Percentiles rank a stretch among this genome's conserved stretches.
These are phyloP conservation scores for Sugiyamaella castrensis DNA, from an alignment of 1,139 yeast genomes.

Conservation along the genomic window DNA sequence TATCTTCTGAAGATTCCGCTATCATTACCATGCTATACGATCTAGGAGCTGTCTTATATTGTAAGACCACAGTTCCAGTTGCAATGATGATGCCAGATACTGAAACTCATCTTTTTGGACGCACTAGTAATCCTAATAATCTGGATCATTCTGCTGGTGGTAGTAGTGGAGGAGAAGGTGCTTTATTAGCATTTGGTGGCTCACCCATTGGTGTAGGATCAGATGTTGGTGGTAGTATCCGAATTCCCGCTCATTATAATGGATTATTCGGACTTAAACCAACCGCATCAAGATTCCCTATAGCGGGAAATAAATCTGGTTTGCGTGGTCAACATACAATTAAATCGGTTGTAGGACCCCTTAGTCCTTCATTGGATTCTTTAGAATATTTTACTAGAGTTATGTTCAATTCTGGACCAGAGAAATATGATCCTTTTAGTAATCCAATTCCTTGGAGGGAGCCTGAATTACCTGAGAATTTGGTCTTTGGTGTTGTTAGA, in stretches of 20 bases:
- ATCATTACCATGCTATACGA: conserved; percentile 43
- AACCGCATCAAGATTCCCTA: conserved; percentile 48
- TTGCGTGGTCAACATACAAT: conserved; percentile 46
- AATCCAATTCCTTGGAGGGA: conserved; percentile 49
- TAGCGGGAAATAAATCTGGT: conserved; percentile 34
- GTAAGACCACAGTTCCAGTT: conserved; percentile 58
- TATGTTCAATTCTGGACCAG: conserved; percentile 53
- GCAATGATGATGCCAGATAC: conserved; percentile 59
- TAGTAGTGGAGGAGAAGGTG: conserved; percentile 61
- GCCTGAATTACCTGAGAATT: conserved; percentile 25
- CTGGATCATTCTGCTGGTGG: conserved; percentile 51
- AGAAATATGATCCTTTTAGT: conserved; percentile 52
- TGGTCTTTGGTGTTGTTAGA: conserved; percentile 34
- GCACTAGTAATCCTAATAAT: conserved; percentile 44
- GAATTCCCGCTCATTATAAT: conserved; percentile 54
- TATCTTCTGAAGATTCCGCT: conserved; percentile 36
- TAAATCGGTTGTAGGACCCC: conserved; percentile 48
- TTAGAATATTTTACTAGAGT: conserved; percentile 53
- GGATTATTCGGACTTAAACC: conserved; percentile 53
- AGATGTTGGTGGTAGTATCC: conserved; percentile 61
- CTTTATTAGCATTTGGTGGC: conserved; percentile 49
- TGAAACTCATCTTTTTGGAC: conserved; percentile 45
- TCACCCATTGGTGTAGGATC: conserved; percentile 54
- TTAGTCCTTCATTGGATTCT: conserved; percentile 52
- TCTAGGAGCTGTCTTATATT: conserved; percentile 53